Evolutionary conservation across 441 rosid species (phyloP).

Genomic region (Eruca vesicaria): DNA sequence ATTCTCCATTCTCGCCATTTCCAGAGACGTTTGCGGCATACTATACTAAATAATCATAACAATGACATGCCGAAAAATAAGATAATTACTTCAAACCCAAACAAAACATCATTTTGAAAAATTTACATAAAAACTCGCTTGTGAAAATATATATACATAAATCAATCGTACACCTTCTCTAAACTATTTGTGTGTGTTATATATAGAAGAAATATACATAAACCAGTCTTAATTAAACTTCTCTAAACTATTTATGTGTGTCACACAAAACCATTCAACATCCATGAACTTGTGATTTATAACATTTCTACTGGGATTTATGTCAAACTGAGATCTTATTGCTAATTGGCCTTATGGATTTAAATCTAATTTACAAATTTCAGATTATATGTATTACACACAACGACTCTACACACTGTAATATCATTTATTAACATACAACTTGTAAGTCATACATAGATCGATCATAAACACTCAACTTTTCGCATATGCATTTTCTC

Average conservation of each 20-base stretch:
- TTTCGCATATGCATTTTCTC: not conserved
- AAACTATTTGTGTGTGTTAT: not conserved
- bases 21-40: conserved; percentile 80
- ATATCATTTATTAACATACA: not conserved
- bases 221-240: not conserved
- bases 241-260: not conserved
- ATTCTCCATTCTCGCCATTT: conserved; percentile 74
- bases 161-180: not conserved
- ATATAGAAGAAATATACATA: not conserved
- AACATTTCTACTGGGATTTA: not conserved
- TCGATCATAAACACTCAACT: not conserved
- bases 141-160: not conserved
- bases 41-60: conserved; percentile 57
- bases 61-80: not conserved
- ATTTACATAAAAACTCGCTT: not conserved
- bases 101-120: not conserved
- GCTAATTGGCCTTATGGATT: not conserved
- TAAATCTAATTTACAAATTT: not conserved
- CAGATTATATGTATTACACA: not conserved
- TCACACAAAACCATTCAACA: not conserved
- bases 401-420: not conserved
- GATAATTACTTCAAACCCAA: not conserved
- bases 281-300: not conserved
- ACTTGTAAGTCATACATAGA: not conserved
- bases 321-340: not conserved